Base-by-base conservation (phyloP, 768 basidiomycete genomes). In the Tylopilus balloui region DNA sequence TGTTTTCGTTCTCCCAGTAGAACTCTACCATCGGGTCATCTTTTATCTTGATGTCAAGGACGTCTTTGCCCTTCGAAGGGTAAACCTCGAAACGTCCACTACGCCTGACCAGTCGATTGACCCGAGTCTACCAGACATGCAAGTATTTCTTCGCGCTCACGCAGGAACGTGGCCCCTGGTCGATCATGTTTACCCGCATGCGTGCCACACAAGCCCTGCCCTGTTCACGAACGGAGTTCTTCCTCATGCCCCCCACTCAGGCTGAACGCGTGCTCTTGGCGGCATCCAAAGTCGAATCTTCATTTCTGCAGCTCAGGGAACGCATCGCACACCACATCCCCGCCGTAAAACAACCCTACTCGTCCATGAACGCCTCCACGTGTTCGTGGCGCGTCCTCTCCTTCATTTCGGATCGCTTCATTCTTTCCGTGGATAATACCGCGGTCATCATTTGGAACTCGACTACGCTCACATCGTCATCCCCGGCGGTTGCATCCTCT, bases 341-440 rank as follows among this genome's bases (percentile, higher is more conserved):
- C 13, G 46, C 29, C 6, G 21, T 47, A 5, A 29, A 28, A 24
- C 40, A 32, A n/a, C 43, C 44, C 5, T 23, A 21, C 25, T 42
- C 38, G 36, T 34, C 36, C 32, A n/a, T 19, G 36, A 31, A 28
- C 24, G 5, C 45, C 7, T 24, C 49, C 1, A 35, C 38, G 4
- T 42, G 14, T 42, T 45, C 55, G 12, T 49, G 49, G 50, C 42
- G 42, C 40, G 37, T 41, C 15, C 47, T 64, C 25, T 17, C 42
- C 0, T 64, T 65, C 24, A 34, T 65, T n/a, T 51, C 52, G 3
- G 59, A 59, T 36, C 49, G 49, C 2, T 57, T 66, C 32, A 25
- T 64, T 4, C 51, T 66, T 20, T 52, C 54, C 8, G 62, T 48
- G 39, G 45, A 52, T 34, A 42, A 15, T 3, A 41, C 28, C 10